Percentiles rank a stretch among this genome's conserved stretches.
These are phyloP conservation scores for Penicillium alfredii DNA, from an alignment of 495 filamentous ascomycete genomes.

Conservation along the genomic window DNA sequence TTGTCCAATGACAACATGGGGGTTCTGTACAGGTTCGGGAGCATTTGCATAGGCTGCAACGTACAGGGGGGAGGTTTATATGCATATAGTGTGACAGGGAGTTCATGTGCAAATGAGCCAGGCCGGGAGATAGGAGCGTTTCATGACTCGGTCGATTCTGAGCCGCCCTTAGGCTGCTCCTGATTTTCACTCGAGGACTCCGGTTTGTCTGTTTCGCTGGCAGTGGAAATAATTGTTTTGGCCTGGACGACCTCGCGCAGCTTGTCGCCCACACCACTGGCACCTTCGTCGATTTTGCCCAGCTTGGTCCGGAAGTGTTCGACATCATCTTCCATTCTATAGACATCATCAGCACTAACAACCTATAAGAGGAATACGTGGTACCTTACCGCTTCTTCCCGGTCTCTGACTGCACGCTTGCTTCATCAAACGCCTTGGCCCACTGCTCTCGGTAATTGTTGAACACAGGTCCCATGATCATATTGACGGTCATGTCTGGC, in stretches of 20 bases:
- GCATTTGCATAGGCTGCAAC: too few species aligned
- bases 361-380: background rate
- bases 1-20: too few species aligned
- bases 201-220: conserved; percentile 7
- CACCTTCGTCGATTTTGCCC: conserved; percentile 74
- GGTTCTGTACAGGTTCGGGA: too few species aligned
- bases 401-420: conserved; percentile 56
- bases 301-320: conserved; percentile 69
- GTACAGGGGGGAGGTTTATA: too few species aligned
- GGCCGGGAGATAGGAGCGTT: too few species aligned
- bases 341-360: conserved; percentile 9
- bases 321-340: conserved; percentile 74
- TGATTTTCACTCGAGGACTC: conserved; percentile 10
- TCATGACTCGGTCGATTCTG: conserved; percentile 15
- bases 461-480: conserved; percentile 92
- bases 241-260: conserved; percentile 61
- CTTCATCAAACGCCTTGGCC: conserved; percentile 65
- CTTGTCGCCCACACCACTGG: conserved; percentile 61
- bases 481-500: conserved; percentile 64
- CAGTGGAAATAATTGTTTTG: conserved; percentile 41
- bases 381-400: conserved; percentile 67
- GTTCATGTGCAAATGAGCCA: too few species aligned
- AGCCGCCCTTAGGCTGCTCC: conserved; percentile 9
- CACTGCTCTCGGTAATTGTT: conserved; percentile 79
- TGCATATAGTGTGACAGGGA: too few species aligned